Conservation (phyloP, 257 asterid genomes). For the Verbascum thapsus region DNA sequence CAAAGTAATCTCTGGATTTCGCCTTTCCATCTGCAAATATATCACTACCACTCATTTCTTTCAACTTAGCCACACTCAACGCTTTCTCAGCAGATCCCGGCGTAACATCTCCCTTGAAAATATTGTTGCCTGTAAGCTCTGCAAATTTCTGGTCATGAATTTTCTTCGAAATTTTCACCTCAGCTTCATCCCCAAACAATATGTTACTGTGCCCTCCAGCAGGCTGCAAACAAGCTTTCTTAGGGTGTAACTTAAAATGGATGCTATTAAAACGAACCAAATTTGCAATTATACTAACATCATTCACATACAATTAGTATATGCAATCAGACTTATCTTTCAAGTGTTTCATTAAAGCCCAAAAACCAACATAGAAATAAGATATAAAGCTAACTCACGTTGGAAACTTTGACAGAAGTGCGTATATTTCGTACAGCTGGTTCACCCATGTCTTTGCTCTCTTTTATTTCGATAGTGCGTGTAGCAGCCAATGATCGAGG, state of each 20-base stretch:
- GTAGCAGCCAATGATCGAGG: constrained; percentile 49
- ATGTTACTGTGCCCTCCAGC: constrained; percentile 94
- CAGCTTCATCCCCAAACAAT: constrained; percentile 75
- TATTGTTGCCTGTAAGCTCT: constrained; percentile 82
- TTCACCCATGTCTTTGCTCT: constrained; percentile 67
- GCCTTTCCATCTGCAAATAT: constrained; percentile 80
- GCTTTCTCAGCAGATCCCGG: constrained; percentile 82
- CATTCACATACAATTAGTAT: neutral
- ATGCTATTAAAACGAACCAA: neutral
- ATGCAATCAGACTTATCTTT: too few species aligned
- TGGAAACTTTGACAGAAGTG: constrained; percentile 89
- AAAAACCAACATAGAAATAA: neutral
- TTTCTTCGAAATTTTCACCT: constrained; percentile 60
- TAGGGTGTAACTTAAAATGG: too few species aligned
- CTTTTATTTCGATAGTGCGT: constrained; percentile 58
- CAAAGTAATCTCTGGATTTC: constrained; percentile 74
- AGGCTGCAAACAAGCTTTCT: constrained; percentile 68
- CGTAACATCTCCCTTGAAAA: constrained; percentile 79
- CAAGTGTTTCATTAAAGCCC: too few species aligned
- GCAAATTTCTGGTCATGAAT: constrained; percentile 85
- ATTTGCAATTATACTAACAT: too few species aligned
- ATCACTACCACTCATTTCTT: constrained; percentile 83
- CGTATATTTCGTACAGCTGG: constrained; percentile 78
- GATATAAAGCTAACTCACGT: constrained; percentile 52
- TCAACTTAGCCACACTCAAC: constrained; percentile 78